These are phyloP conservation scores for Boletus insuetus DNA, from an alignment of 768 basidiomycete species.

Conservation along the genomic window DNA sequence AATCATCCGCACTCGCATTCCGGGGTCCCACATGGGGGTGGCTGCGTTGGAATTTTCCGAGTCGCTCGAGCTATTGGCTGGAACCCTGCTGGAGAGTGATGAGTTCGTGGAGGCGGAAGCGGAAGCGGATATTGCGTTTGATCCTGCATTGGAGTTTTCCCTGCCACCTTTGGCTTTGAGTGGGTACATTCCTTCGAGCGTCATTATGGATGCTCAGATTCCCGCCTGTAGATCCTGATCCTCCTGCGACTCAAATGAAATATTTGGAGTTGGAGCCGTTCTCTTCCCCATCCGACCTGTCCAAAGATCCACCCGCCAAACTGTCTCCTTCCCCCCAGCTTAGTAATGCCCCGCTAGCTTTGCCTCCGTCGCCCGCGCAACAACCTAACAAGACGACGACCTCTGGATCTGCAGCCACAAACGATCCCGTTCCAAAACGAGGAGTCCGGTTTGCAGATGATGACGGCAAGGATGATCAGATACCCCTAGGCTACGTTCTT, in stretches of 20 bases:
- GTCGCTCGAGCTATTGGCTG: slow-evolving; percentile 61
- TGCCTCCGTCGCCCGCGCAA: background rate
- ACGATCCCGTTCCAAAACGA: slow-evolving; percentile 33
- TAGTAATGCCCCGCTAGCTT: background rate
- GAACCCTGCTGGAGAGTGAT: slow-evolving; percentile 32
- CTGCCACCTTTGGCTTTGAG: slow-evolving; percentile 17
- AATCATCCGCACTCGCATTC: slow-evolving; percentile 37
- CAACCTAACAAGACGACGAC: background rate
- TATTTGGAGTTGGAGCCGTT: slow-evolving; percentile 1
- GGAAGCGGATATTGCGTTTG: slow-evolving; percentile 6
- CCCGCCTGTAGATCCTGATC: slow-evolving; percentile 20
- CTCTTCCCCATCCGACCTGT: background rate
- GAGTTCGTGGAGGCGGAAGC: slow-evolving; percentile 12
- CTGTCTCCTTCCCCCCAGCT: slow-evolving; percentile 1
- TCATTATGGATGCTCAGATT: slow-evolving; percentile 11
- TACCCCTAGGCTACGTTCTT: slow-evolving; percentile 68
- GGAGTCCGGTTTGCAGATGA: slow-evolving; percentile 67
- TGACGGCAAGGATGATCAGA: slow-evolving; percentile 59
- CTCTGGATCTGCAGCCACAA: slow-evolving; percentile 10
- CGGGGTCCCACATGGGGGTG: slow-evolving; percentile 54
- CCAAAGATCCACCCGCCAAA: background rate
- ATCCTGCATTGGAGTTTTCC: slow-evolving; percentile 16
- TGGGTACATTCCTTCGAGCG: slow-evolving; percentile 11
- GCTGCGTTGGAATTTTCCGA: slow-evolving; percentile 73
- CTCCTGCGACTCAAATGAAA: slow-evolving; percentile 12